Evolutionary conservation across 495 filamentous ascomycete genomes (phyloP).

Genomic region (Usnea hakonensis): DNA sequence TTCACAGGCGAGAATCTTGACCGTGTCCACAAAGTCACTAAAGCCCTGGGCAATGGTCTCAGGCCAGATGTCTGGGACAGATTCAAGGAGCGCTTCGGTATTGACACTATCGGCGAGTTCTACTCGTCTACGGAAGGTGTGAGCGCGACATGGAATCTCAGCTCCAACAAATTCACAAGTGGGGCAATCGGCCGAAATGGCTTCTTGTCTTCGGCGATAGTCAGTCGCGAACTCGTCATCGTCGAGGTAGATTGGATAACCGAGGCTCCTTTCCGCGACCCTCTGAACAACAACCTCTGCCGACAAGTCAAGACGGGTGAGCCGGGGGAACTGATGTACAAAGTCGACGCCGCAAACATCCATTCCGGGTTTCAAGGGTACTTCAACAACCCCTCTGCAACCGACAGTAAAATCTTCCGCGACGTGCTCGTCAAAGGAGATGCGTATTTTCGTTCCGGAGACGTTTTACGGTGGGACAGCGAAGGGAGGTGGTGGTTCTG

Average conservation of each 20-base stretch:
- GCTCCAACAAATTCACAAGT: constrained; percentile 62
- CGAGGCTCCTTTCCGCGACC: constrained; percentile 54
- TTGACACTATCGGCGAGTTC: constrained; percentile 77
- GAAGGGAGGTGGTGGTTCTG: constrained; percentile 77
- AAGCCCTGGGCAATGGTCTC: constrained; percentile 89
- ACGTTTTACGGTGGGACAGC: constrained; percentile 62
- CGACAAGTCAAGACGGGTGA: constrained; percentile 50
- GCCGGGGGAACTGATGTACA: constrained; percentile 73
- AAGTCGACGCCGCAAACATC: constrained; percentile 59
- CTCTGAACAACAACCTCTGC: constrained; percentile 54
- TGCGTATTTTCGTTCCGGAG: constrained; percentile 79
- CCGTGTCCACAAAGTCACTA: constrained; percentile 62
- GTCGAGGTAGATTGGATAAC: constrained; percentile 67
- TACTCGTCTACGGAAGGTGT: constrained; percentile 83
- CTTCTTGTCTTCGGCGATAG: constrained; percentile 45
- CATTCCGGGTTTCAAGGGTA: constrained; percentile 74
- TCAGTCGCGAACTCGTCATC: constrained; percentile 46
- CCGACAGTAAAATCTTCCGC: constrained; percentile 67
- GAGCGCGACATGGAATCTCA: constrained; percentile 64
- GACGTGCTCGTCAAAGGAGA: constrained; percentile 77
- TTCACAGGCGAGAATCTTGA: constrained; percentile 66
- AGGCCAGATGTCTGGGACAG: constrained; percentile 85
- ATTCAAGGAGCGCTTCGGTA: constrained; percentile 82
- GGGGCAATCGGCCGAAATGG: constrained; percentile 83
- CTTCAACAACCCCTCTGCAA: constrained; percentile 67